phyloP scores from a whole-genome alignment of 768 basidiomycete genomes.

The Lactarius psammicola region DNA sequence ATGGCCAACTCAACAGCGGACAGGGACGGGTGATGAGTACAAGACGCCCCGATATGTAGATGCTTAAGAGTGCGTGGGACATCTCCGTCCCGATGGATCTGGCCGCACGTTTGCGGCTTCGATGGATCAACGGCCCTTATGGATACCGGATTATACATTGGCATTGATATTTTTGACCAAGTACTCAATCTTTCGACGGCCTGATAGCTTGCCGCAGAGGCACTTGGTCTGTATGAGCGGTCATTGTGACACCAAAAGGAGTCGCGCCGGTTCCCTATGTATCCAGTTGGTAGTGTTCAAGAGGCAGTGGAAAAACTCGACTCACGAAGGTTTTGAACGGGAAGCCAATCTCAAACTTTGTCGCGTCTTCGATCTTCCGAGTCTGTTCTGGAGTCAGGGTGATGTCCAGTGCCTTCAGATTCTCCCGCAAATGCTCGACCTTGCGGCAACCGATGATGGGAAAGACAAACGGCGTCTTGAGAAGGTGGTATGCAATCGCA shows the following conservation, averaged over 20 bases:
- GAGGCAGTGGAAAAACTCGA: not conserved
- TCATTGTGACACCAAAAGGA: not conserved
- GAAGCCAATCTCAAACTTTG: constrained; percentile 45
- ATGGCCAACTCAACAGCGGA: not conserved
- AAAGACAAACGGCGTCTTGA: constrained; percentile 51
- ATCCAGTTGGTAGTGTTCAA: not conserved
- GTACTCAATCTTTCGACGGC: not conserved
- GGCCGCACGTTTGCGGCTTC: too few species aligned
- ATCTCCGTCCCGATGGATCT: not conserved
- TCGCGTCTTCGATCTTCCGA: constrained; percentile 42
- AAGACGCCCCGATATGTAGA: not conserved
- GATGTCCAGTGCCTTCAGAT: constrained; percentile 51
- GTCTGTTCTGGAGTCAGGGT: constrained; percentile 43
- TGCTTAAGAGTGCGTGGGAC: not conserved
- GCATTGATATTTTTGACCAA: not conserved
- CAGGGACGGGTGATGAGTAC: not conserved
- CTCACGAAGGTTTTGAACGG: constrained; percentile 27
- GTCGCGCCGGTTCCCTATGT: not conserved
- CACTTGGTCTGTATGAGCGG: not conserved
- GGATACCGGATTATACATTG: not conserved
- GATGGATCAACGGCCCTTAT: not conserved
- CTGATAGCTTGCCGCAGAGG: not conserved
- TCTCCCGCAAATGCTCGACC: constrained; percentile 49
- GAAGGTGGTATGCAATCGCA: constrained; percentile 52
- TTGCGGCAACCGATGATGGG: constrained; percentile 53